Evolutionary conservation across 2,329 filamentous ascomycete genomes (phyloP).

Genomic region (Camillea tinctor): DNA sequence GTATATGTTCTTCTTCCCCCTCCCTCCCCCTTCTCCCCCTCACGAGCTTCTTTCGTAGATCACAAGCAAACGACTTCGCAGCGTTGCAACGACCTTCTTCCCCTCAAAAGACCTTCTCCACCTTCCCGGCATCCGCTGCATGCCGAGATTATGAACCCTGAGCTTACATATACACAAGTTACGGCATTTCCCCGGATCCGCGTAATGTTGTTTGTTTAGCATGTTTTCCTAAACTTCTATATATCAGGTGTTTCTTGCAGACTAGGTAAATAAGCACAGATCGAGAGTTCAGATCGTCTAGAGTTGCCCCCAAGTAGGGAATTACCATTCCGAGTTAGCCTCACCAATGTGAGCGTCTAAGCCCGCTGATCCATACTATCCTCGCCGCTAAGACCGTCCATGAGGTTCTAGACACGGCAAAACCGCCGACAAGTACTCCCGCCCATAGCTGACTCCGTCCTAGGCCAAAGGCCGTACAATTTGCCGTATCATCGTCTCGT

Average conservation of each 20-base stretch:
- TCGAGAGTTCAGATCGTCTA: neutral
- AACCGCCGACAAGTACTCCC: neutral
- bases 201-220: neutral
- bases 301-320: neutral
- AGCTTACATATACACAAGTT: neutral
- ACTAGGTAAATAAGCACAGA: neutral
- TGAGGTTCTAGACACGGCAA: neutral
- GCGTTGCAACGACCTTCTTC: no score
- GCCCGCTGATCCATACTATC: neutral
- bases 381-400: neutral
- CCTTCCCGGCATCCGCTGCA: neutral
- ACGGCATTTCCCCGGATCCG: neutral
- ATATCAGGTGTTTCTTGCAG: neutral
- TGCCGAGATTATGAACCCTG: neutral
- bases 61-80: no score
- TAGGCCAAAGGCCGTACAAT: neutral
- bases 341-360: neutral
- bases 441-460: neutral
- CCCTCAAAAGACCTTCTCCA: neutral
- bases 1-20: no score
- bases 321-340: neutral
- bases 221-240: neutral
- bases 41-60: no score
- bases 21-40: no score
- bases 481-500: neutral